Evolutionary conservation across 2,329 filamentous ascomycete species (phyloP).

Genomic region (Cladosporium halotolerans): DNA sequence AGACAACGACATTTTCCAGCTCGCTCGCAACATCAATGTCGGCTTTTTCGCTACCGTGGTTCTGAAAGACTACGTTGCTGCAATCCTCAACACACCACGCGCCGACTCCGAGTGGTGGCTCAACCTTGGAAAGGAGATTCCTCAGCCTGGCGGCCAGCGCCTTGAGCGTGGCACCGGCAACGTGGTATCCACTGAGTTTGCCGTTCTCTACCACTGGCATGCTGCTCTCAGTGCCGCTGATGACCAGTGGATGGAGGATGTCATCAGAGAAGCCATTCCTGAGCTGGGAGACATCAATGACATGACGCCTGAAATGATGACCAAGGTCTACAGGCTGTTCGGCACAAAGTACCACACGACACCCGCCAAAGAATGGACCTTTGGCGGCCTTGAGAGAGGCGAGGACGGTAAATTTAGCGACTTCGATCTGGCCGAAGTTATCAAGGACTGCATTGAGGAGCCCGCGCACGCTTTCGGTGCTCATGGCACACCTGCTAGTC

Average conservation of each 20-base stretch:
- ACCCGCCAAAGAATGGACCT: constrained; percentile 36
- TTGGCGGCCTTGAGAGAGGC: constrained; percentile 36
- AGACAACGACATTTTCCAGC: constrained; percentile 45
- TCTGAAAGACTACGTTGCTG: constrained; percentile 41
- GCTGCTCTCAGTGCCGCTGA: constrained; percentile 41
- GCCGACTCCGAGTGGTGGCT: constrained; percentile 43
- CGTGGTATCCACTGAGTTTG: constrained; percentile 42
- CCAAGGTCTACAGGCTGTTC: constrained; percentile 36
- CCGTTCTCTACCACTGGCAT: constrained; percentile 45
- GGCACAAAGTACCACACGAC: constrained; percentile 24
- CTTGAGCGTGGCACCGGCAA: constrained; percentile 40
- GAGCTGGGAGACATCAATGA: constrained; percentile 32
- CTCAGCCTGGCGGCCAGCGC: constrained; percentile 33
- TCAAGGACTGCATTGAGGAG: constrained; percentile 44
- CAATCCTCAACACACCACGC: constrained; percentile 42
- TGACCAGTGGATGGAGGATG: constrained; percentile 41
- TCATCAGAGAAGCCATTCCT: constrained; percentile 25
- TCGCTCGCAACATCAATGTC: constrained; percentile 42
- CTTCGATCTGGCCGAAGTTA: constrained; percentile 38
- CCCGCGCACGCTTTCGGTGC: constrained; percentile 47
- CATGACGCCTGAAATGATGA: constrained; percentile 33
- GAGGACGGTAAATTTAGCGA: constrained; percentile 40
- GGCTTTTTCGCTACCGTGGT: constrained; percentile 43
- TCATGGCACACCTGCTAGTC: constrained; percentile 41
- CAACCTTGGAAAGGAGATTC: constrained; percentile 34